These are phyloP conservation scores for Botryotinia convoluta DNA, from an alignment of 2,329 filamentous ascomycete genomes.

Conservation along the genomic window DNA sequence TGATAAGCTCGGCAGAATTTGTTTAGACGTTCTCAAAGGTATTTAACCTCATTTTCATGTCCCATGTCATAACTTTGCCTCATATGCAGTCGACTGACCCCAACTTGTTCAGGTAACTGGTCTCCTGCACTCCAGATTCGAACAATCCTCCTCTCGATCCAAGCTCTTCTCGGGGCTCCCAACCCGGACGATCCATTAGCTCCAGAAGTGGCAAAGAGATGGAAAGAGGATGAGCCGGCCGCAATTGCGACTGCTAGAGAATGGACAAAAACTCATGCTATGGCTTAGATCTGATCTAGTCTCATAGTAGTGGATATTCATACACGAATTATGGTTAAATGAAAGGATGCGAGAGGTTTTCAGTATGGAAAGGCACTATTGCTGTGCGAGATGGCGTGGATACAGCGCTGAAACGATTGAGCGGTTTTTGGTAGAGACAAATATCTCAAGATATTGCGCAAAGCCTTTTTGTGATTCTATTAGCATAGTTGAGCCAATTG, in stretches of 20 bases:
- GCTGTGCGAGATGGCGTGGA: neutral
- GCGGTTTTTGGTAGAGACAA: slow-evolving; percentile 14
- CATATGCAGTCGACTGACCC: slow-evolving; percentile 24
- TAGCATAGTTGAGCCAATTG: neutral
- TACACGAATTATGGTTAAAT: slow-evolving; percentile 12
- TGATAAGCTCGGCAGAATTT: slow-evolving; percentile 95
- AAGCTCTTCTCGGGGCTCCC: slow-evolving; percentile 90
- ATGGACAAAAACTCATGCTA: slow-evolving; percentile 64
- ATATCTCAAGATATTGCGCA: neutral
- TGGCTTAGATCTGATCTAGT: slow-evolving; percentile 28
- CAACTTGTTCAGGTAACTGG: slow-evolving; percentile 75
- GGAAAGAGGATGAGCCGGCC: slow-evolving; percentile 93
- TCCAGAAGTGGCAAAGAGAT: slow-evolving; percentile 94
- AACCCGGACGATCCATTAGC: slow-evolving; percentile 99
- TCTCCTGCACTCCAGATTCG: slow-evolving; percentile 96
- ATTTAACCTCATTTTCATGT: slow-evolving; percentile 37
- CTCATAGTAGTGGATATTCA: neutral
- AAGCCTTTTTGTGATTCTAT: neutral
- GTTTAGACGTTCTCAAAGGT: slow-evolving; percentile 97
- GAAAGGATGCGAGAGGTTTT: neutral
- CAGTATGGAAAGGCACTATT: neutral
- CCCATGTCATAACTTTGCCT: neutral
- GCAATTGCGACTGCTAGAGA: slow-evolving; percentile 90
- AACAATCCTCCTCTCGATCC: slow-evolving; percentile 97
- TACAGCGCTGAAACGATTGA: neutral